Evolutionary conservation across 495 filamentous ascomycete species (phyloP), one percentile per base, ranked within the genome.

Genomic region (Aspergillus cavernicola): DNA sequence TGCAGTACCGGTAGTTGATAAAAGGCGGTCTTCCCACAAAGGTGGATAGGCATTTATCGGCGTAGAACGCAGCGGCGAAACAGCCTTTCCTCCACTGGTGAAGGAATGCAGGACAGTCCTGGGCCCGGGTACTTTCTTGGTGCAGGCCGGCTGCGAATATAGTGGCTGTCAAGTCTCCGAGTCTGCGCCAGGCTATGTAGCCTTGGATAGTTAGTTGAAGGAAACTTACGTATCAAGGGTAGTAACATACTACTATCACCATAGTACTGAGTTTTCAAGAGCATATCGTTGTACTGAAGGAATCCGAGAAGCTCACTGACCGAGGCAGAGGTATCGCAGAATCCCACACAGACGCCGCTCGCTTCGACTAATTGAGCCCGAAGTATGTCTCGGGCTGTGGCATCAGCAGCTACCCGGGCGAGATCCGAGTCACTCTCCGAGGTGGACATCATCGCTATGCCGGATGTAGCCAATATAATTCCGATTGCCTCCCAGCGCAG

Each of bases 401-500:
- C 53, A 19, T 63, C 60, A 23, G 58, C 50, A 1, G 55, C 56
- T 15, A 50, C 57, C 31, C 65, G 51, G 1, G 51, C 44, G 31
- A 76, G 45, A 13, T 67, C 58, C 18, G 65, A 63, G 44, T 79
- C 70, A 24, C 60, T 65, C 12, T 72, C 65, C 26, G 68, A 63
- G 0, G 75, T 68, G 12, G 65, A 67, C 56, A 68, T 57, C 19
- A 72, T 51, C 20, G 73, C 62, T 35, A 75, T 57, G 5, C 74
- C 79, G 47, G 75, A 76, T 33, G 74, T 64, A 6, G 72, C 60
- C n/a, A 82, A 74, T 0, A 85, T 63, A 29, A 78, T 62, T 0
- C 77, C 83, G 3, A 84, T 57, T 3, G 78, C 63, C 62, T 86
- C 83, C 82, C 83, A 87, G 9, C 83, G 77, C 22, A 81, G 62